Base-by-base conservation (phyloP, 192 early-diverging fungal species). In the Thoreauomyces humboldtii region DNA sequence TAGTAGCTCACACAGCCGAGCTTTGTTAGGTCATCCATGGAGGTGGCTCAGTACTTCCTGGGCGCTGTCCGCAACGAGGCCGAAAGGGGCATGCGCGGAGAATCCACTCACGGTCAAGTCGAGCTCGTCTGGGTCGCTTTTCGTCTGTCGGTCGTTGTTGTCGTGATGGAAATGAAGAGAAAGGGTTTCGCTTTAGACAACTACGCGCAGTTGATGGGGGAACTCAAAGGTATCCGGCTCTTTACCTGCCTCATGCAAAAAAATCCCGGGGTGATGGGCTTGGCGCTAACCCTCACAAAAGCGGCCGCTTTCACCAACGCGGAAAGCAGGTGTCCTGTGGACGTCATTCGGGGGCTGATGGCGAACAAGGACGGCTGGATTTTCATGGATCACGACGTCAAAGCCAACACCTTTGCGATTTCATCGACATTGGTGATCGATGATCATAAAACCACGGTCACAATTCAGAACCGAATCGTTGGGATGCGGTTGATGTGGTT, bases 201-300 rank as follows among this genome's bases (percentile, higher is more conserved):
- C 41, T 60, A 44, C n/a, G 58, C 58, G 12, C 58, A 44, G 27
- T 9, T 44, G 7, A 60, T 60, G 58, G 58, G 37, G 7, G 58
- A 60, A 25, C 11, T 60, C 37, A 41, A 60, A 60, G 58, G 58
- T 60, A 25, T n/a, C n/a, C n/a, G n/a, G n/a, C n/a, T n/a, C n/a
- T n/a, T n/a, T n/a, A n/a, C n/a, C n/a, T n/a, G n/a, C n/a, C n/a
- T n/a, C n/a, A n/a, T n/a, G n/a, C n/a, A n/a, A n/a, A n/a, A n/a
- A n/a, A n/a, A n/a, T n/a, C n/a, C n/a, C n/a, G n/a, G n/a, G n/a
- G n/a, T n/a, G n/a, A n/a, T n/a, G n/a, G n/a, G n/a, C n/a, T n/a
- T n/a, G n/a, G n/a, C n/a, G n/a, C n/a, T n/a, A n/a, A n/a, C n/a
- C n/a, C n/a, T n/a, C n/a, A n/a, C n/a, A n/a, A n/a, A n/a, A n/a